Conservation (phyloP, 2,329 filamentous ascomycete genomes). For the Cryphonectria parasitica region DNA sequence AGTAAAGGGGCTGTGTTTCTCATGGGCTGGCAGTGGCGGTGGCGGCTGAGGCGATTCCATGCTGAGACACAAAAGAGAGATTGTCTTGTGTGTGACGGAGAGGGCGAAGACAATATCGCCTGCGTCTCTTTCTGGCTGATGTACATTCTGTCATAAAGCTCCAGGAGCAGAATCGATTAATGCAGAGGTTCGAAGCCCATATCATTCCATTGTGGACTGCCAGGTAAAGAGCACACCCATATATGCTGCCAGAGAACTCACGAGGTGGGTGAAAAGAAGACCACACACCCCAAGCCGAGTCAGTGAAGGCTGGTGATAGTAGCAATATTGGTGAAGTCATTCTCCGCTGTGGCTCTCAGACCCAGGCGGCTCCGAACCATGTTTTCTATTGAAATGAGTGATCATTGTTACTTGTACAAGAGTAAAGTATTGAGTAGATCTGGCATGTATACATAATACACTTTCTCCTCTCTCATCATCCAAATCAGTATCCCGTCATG, state of each 20-base stretch:
- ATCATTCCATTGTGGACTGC: neutral
- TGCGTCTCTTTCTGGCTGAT: too few species aligned
- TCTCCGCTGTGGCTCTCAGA: too few species aligned
- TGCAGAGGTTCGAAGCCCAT: neutral
- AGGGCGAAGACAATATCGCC: too few species aligned
- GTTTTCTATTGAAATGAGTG: neutral
- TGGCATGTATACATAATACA: neutral
- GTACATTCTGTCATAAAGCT: too few species aligned
- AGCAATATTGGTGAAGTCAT: too few species aligned
- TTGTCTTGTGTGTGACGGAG: too few species aligned
- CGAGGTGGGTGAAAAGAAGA: neutral
- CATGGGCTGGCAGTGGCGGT: neutral
- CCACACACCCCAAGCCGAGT: neutral
- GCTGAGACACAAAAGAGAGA: too few species aligned
- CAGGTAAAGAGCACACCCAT: neutral
- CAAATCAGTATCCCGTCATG: neutral
- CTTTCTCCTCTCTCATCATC: neutral
- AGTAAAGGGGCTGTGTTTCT: too few species aligned
- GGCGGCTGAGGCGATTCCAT: too few species aligned
- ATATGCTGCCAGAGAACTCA: neutral
- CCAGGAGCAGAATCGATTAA: neutral
- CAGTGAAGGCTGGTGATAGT: neutral
- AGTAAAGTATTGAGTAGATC: neutral
- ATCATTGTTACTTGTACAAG: neutral
- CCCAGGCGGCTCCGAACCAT: neutral